Base-by-base conservation (phyloP, 257 asterid genomes). In the Petunia secreta region DNA sequence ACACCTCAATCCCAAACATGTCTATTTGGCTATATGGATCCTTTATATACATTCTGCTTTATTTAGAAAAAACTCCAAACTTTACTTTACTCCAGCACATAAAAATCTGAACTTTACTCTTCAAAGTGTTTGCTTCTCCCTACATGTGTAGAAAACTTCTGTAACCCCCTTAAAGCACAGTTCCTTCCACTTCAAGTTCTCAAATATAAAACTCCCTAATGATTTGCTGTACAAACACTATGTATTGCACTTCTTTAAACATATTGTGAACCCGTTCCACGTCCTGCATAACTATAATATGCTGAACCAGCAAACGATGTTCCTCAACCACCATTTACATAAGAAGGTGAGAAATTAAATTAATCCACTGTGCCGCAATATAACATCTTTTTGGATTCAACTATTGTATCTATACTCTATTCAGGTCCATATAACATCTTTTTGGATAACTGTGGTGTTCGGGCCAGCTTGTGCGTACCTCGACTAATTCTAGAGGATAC, bases 231-330 rank as follows among this genome's bases (percentile, higher is more conserved):
- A 65, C 50, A 64, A 38, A 64, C 73, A 64, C 48, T 37, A 48
- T 6, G 50, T 65, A 65, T 65, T 65, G 73, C 38, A 65, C 73
- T 65, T 50, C 25, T 25, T 14, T 48, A 65, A 65, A 64, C 1
- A 39, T 36, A 38, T 65, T 13, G 40, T 14, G 50, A 39, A 39
- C 1, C 10, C 40, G 73, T 1, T 65, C 73, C 36, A 65, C 13
- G 52, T n/a, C 73, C 50, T 39, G 52, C 52, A 65, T 38, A 39
- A 14, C 11, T 65, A 65, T 65, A 65, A 65, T 65, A 65, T 65
- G 52, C 13, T 39, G 36, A 2, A 39, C 74, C 50, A 65, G 52
- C 34, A 39, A 65, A 65, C 39, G 50, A 14, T 65, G 11, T 63
- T 63, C 73, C 16, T 39, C 40, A 37, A 64, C 71, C 71, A 64